Percentiles rank a stretch among this genome's conserved stretches.
These are phyloP conservation scores for Ceratocystis destructans DNA, from an alignment of 2,329 filamentous ascomycete genomes.

Conservation along the genomic window DNA sequence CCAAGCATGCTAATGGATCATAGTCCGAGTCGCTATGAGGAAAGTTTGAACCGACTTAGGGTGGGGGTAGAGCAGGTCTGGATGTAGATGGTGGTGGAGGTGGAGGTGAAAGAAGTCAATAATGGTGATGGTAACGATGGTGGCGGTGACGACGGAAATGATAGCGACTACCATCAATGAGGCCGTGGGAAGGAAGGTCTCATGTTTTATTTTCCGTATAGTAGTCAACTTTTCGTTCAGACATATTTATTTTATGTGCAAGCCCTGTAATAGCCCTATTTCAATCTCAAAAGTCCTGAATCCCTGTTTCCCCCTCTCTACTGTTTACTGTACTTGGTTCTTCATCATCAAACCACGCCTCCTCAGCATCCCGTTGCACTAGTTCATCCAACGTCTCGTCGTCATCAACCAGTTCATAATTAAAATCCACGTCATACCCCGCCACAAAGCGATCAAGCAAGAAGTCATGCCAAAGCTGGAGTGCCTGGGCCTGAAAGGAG, in stretches of 20 bases:
- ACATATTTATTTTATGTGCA: neutral
- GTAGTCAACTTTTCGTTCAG: no score
- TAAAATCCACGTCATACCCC: constrained; percentile 65
- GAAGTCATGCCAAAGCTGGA: constrained; percentile 54
- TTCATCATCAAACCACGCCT: constrained; percentile 69
- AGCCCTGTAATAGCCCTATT: neutral
- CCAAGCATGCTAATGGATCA: constrained; percentile 64
- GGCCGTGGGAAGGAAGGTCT: no score
- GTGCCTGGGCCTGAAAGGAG: constrained; percentile 46
- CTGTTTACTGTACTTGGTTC: constrained; percentile 41
- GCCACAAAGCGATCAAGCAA: constrained; percentile 61
- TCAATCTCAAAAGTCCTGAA: constrained; percentile 51
- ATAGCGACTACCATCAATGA: neutral
- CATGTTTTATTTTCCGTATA: no score
- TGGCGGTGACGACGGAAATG: neutral
- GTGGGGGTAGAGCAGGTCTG: constrained; percentile 31
- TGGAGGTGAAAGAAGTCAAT: neutral
- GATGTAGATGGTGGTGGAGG: constrained; percentile 4
- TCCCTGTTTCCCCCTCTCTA: constrained; percentile 47
- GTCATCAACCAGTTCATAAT: constrained; percentile 57
- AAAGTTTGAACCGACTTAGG: constrained; percentile 47
- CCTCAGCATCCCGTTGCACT: constrained; percentile 48
- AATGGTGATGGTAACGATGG: neutral
- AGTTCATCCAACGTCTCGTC: constrained; percentile 53
- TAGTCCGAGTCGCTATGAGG: constrained; percentile 60